phyloP scores from a whole-genome alignment of 257 asterid species.

The Leptodermis oblonga region DNA sequence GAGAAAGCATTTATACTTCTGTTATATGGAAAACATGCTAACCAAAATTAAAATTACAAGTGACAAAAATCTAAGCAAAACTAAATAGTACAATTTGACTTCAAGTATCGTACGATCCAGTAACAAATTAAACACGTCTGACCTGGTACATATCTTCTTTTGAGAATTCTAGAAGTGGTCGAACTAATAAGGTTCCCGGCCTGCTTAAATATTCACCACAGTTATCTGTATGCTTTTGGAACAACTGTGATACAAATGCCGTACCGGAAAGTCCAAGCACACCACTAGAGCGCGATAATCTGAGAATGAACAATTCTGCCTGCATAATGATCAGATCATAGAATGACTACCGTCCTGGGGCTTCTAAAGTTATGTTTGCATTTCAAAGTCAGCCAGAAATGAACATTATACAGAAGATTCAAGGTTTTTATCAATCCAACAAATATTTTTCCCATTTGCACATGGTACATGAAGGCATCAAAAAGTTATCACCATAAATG shows the following conservation, averaged over 20 bases:
- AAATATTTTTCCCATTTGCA: conserved; percentile 3
- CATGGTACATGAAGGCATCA: not conserved
- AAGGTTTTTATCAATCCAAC: not conserved
- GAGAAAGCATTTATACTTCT: not conserved
- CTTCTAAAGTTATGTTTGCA: not conserved
- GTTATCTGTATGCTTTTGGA: conserved; percentile 35
- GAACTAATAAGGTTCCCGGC: conserved; percentile 58
- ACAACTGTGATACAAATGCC: conserved; percentile 65
- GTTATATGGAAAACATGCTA: not conserved
- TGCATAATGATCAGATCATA: conserved; percentile 37
- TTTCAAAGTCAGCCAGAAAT: not conserved
- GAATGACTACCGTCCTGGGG: conserved; percentile 13
- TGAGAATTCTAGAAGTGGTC: conserved; percentile 78
- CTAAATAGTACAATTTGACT: not conserved
- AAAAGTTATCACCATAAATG: not conserved
- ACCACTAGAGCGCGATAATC: conserved; percentile 84
- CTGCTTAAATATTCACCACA: conserved; percentile 33
- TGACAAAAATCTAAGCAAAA: not conserved
- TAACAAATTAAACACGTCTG: conserved; percentile 19
- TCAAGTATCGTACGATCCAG: not conserved
- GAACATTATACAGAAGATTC: not conserved
- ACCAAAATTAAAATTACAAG: not conserved
- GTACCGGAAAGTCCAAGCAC: conserved; percentile 96
- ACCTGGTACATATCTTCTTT: conserved; percentile 91
- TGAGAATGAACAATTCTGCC: conserved; percentile 86